These are phyloP conservation scores for Colletotrichum orbiculare DNA, from an alignment of 2,329 filamentous ascomycete genomes.

Conservation along the genomic window DNA sequence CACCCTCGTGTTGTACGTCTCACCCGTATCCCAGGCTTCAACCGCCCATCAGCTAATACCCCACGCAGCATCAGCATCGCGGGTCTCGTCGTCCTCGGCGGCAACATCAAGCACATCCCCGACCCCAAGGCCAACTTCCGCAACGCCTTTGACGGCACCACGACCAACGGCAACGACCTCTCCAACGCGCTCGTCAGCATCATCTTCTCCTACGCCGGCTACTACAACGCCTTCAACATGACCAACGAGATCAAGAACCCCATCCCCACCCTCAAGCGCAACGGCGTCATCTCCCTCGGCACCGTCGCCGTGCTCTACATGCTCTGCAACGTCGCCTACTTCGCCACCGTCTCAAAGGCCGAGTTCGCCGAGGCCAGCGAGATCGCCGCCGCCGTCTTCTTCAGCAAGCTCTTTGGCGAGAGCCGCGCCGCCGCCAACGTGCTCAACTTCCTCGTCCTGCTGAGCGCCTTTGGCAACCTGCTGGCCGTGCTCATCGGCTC, in stretches of 20 bases:
- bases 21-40: not conserved
- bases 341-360: slow-evolving; percentile 62
- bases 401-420: slow-evolving; percentile 66
- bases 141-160: slow-evolving; percentile 49
- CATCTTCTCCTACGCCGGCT: slow-evolving; percentile 68
- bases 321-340: slow-evolving; percentile 70
- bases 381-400: slow-evolving; percentile 68
- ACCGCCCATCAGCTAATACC: not conserved
- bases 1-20: slow-evolving; percentile 65
- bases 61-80: slow-evolving; percentile 60
- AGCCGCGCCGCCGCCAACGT: slow-evolving; percentile 57
- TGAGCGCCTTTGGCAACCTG: slow-evolving; percentile 70
- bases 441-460: slow-evolving; percentile 66
- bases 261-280: slow-evolving; percentile 62
- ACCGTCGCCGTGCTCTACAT: slow-evolving; percentile 67
- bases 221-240: slow-evolving; percentile 70
- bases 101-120: slow-evolving; percentile 44
- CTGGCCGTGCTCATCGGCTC: slow-evolving; percentile 65
- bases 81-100: slow-evolving; percentile 69
- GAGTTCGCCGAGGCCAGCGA: slow-evolving; percentile 64
- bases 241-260: slow-evolving; percentile 72
- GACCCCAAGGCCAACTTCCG: slow-evolving; percentile 50
- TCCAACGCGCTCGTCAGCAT: slow-evolving; percentile 66
- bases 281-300: slow-evolving; percentile 60
- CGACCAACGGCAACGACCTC: slow-evolving; percentile 49